Percentiles rank a stretch among this genome's conserved stretches.
Evolutionary conservation across 2,329 filamentous ascomycete genomes (phyloP).

Genomic region (Lachnellula occidentalis): DNA sequence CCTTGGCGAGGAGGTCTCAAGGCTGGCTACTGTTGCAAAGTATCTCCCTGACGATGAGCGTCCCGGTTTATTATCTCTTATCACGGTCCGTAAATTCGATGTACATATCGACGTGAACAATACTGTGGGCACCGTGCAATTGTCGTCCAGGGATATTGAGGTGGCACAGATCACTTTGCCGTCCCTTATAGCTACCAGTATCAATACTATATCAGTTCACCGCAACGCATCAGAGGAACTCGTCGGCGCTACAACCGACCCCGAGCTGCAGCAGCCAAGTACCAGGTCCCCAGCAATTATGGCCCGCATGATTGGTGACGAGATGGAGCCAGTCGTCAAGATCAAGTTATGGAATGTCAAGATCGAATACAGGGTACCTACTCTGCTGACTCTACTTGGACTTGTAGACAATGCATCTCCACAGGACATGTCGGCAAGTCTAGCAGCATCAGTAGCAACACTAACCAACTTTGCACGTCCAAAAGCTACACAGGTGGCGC

Average conservation of each 20-base stretch:
- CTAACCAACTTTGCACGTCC: constrained; percentile 60
- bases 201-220: constrained; percentile 55
- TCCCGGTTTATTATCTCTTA: constrained; percentile 76
- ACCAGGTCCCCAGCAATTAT: constrained; percentile 65
- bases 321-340: constrained; percentile 87
- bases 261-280: constrained; percentile 23
- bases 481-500: constrained; percentile 21
- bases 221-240: constrained; percentile 68
- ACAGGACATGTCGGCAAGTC: constrained; percentile 67
- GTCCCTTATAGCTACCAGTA: constrained; percentile 70
- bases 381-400: constrained; percentile 72
- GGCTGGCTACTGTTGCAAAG: constrained; percentile 82
- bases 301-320: constrained; percentile 85
- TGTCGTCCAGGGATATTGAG: constrained; percentile 59
- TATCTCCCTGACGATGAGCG: constrained; percentile 94
- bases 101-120: constrained; percentile 59
- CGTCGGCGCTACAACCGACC: constrained; percentile 47
- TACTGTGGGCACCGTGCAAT: constrained; percentile 59
- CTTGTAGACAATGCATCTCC: constrained; percentile 61
- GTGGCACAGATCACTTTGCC: constrained; percentile 80
- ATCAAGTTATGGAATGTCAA: constrained; percentile 79
- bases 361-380: constrained; percentile 84
- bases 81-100: constrained; percentile 58
- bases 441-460: constrained; percentile 76
- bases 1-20: constrained; percentile 73